Evolutionary conservation across 2,329 filamentous ascomycete species (phyloP), one percentile per base, ranked within the genome.

Genomic region (Talaromyces sp.): DNA sequence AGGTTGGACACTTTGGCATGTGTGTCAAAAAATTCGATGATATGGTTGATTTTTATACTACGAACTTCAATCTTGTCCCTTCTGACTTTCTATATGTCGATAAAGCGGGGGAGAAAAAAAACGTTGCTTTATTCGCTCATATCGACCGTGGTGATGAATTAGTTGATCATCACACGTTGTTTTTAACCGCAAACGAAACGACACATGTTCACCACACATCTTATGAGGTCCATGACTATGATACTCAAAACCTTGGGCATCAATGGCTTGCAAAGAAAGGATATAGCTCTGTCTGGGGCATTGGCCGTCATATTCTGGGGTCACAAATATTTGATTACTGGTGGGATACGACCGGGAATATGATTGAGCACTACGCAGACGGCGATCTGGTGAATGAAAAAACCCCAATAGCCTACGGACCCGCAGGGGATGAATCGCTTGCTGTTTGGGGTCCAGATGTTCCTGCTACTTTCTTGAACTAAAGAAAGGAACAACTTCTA

Each of bases 291-390:
- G 77, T 79, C 2, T 83, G 81, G 81, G 81, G 81, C 0, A 75
- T 83, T 4, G 81, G 81, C 0, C 67, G 81, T 24, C 80, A 82
- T 68, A 77, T 82, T 48, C 65, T 81, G n/a, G 80, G 80, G 0
- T 74, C 69, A n/a, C 80, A 81, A 66, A 71, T 82, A 9, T 83
- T 83, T 62, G 81, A 83, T 62, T 83, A 83, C 62, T 82, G 80
- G 80, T 80, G 77, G 63, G 77, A 79, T 60, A 63, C 65, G 0
- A 64, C 61, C 14, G 64, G 66, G 0, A 65, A 67, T 43, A 67
- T 67, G 59, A 65, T 72, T 31, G 69, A 72, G 66, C 77, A 80
- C 65, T 83, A 83, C 67, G 76, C 79, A 1, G 81, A 83, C 69
- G 80, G 81, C 0, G 80, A 83, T 70, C 54, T 82, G 56, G 80